Percentiles rank a stretch among this genome's conserved stretches.
Evolutionary conservation across 164 flowering plant genomes (phyloP).

Genomic region (Umbilicus rupestris): DNA sequence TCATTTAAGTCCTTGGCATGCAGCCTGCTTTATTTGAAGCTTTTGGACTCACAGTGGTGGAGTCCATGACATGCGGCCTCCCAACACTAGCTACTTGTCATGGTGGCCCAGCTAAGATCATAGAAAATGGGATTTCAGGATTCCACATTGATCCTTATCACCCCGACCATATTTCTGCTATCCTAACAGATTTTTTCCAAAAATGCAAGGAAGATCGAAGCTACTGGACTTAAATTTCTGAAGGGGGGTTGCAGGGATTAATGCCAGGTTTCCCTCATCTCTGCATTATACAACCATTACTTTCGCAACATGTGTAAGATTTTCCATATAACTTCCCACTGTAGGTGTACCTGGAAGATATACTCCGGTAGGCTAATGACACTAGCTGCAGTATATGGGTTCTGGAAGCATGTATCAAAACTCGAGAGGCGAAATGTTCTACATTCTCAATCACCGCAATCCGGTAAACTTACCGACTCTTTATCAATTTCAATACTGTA

Average conservation of each 20-base stretch:
- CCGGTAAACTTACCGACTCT: too few relatives aligned
- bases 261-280: constrained; percentile 44
- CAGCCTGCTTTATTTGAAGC: constrained; percentile 97
- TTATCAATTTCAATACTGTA: too few relatives aligned
- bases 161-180: constrained; percentile 53
- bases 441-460: constrained; percentile 73
- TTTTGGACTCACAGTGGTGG: constrained; percentile 94
- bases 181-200: constrained; percentile 51
- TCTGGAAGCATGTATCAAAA: constrained; percentile 94
- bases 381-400: constrained; percentile 87
- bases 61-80: constrained; percentile 93
- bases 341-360: constrained; percentile 94
- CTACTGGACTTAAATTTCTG: constrained; percentile 64
- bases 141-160: constrained; percentile 94
- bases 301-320: not conserved
- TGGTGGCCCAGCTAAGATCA: constrained; percentile 95
- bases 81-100: constrained; percentile 97
- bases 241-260: constrained; percentile 49
- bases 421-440: constrained; percentile 97
- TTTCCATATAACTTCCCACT: constrained; percentile 5
- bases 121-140: constrained; percentile 84
- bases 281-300: not conserved
- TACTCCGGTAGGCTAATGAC: constrained; percentile 90
- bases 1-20: constrained; percentile 1
- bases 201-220: constrained; percentile 50